phyloP scores from a whole-genome alignment of 352 stramenopile species.

The Pythium folliculosum region DNA sequence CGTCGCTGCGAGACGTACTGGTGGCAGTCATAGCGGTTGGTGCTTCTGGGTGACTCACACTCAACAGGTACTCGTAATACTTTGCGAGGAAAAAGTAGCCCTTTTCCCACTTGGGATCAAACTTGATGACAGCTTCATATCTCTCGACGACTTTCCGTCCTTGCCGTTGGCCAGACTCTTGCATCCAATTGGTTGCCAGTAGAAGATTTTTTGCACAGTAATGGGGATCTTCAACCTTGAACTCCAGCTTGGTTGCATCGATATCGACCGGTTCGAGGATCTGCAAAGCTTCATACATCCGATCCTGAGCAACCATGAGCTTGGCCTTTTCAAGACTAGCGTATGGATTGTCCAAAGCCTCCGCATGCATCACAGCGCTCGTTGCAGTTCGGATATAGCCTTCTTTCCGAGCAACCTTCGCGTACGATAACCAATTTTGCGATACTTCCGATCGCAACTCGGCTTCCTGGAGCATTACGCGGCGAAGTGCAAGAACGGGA shows the following conservation, averaged over 20 bases:
- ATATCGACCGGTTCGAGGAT: constrained; percentile 83
- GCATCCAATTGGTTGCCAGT: constrained; percentile 96
- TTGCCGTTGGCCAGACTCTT: constrained; percentile 93
- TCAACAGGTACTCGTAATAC: constrained; percentile 92
- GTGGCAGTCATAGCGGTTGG: constrained; percentile 35
- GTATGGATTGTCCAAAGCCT: constrained; percentile 75
- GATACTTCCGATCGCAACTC: constrained; percentile 65
- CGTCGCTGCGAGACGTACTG: constrained; percentile 37
- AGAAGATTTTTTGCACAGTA: constrained; percentile 90
- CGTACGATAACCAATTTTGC: constrained; percentile 81
- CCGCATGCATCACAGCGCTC: constrained; percentile 86
- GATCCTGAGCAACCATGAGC: constrained; percentile 75
- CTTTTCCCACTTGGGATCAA: constrained; percentile 94
- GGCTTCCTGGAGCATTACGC: constrained; percentile 76
- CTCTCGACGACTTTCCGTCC: constrained; percentile 92
- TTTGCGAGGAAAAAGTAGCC: constrained; percentile 90
- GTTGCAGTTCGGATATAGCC: constrained; percentile 77
- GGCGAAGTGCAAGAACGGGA: constrained; percentile 79
- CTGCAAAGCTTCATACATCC: constrained; percentile 86
- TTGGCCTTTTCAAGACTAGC: constrained; percentile 80
- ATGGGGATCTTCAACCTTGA: constrained; percentile 70
- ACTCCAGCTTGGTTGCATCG: constrained; percentile 72
- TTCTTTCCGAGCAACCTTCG: constrained; percentile 84
- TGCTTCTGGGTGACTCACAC: constrained; percentile 60
- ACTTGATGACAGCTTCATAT: constrained; percentile 94